Base-by-base conservation (phyloP, 1,284 basidiomycete species). In the Gymnopus androsaceus region DNA sequence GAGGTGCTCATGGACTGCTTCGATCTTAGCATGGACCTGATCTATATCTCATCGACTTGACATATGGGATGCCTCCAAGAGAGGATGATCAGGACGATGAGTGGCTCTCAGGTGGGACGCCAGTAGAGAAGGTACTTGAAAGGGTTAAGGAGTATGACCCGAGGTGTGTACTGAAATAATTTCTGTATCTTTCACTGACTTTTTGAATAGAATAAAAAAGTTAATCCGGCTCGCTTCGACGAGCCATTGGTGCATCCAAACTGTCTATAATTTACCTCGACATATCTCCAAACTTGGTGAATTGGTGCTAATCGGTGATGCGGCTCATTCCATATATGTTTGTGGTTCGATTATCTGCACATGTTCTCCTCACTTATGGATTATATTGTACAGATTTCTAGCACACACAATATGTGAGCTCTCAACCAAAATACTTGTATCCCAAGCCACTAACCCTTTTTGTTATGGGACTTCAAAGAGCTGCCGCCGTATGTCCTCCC, bases 381-480 rank as follows among this genome's bases (percentile, higher is more conserved):
- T 17, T 45, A 31, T 40, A 23, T n/a, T 17, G 34, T 37, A 31
- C 28, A 63, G 61, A 61, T 62, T 12, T 55, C 61, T 50, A 37
- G 54, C 14, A 57, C 61, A 19, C 56, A 64, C 25, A 62, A 62
- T 53, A 48, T 56, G 63, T 64, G 34, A 46, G 62, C 38, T 21
- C 3, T 2, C 15, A 23, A 14, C 27, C 23, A 34, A 2, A 2
- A 33, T 9, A 14, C 47, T 14, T n/a, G 19, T 21, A 14, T 19
- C n/a, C n/a, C n/a, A n/a, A n/a, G n/a, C n/a, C 7, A 7, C 8
- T 21, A 17, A 14, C 19, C 21, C 23, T 25, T 34, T 3, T 28
- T 38, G 15, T 21, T 14, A 3, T 15, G 2, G 33, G 25, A 6
- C 14, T 37, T 11, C 30, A n/a, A n/a, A 58, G 56, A 37, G 50